These are phyloP conservation scores for Trametes sanguinea DNA, from an alignment of 768 basidiomycete genomes.

Conservation along the genomic window DNA sequence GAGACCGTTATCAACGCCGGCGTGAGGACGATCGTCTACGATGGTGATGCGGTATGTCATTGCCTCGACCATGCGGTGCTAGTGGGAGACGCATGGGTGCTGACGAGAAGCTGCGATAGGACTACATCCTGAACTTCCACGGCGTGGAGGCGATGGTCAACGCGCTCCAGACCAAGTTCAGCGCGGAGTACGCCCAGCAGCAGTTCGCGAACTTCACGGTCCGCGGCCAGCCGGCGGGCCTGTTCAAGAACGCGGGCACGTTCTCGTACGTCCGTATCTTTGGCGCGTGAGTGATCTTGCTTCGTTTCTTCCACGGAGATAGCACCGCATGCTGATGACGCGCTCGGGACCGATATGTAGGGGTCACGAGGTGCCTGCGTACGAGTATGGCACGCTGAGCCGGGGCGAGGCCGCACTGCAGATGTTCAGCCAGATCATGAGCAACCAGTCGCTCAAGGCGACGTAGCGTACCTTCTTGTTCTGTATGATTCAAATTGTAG, in stretches of 20 bases:
- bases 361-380: conserved; percentile 36
- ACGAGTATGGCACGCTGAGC: conserved; percentile 27
- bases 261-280: conserved; percentile 57
- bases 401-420: conserved; percentile 32
- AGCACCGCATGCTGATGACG: neutral
- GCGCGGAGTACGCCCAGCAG: conserved; percentile 43
- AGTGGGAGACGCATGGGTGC: neutral
- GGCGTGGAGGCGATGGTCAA: conserved; percentile 62
- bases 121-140: conserved; percentile 55
- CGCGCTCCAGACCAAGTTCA: conserved; percentile 49
- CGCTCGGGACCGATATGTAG: conserved; percentile 8
- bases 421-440: conserved; percentile 38
- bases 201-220: conserved; percentile 52
- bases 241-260: conserved; percentile 60
- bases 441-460: conserved; percentile 26
- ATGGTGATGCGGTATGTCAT: conserved; percentile 51
- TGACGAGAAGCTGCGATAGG: conserved; percentile 24
- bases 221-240: conserved; percentile 48
- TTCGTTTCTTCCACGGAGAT: neutral
- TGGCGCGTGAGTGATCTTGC: conserved; percentile 28
- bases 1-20: conserved; percentile 62
- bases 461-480: conserved; percentile 14
- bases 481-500: neutral
- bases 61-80: conserved; percentile 18
- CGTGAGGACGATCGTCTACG: conserved; percentile 54